Base-by-base conservation (phyloP, 768 basidiomycete species). In the Dioszegia crocea region DNA sequence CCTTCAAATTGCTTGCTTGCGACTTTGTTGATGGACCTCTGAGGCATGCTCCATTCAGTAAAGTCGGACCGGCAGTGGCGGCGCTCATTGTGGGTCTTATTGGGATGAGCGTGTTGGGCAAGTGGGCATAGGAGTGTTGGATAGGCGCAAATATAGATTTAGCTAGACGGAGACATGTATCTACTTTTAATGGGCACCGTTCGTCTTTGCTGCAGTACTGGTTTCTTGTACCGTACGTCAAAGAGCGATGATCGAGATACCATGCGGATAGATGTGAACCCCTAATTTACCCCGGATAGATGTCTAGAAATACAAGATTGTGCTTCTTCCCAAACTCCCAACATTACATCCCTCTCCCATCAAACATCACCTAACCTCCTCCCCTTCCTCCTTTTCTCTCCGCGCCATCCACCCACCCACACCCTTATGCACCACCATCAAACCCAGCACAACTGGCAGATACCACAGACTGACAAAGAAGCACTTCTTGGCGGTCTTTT, bases 401-500 rank as follows among this genome's bases (percentile, higher is more conserved):
- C 57, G 4, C 40, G 40, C 43, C 56, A 56, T 30, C 73, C 71
- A 77, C 12, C 63, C 64, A 2, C 58, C 66, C 17, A 67, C 88
- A 68, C 86, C 85, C 79, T 97, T 97, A 78, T 94, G 91, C 56
- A 88, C 80, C 89, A 99, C 91, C 88, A 93, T 91, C 65, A 98
- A 80, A 2, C 85, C 91, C 61, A 98, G 80, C 5, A 97, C 80
- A 5, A 88, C 86, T 0, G 94, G 94, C 40, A 98, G 75, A 78
- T 92, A 92, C 87, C 91, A 91, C 64, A 98, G 75, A 73, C 86
- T 86, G 56, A 87, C 83, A 64, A 87, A 86, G 69, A 89, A 98
- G 19, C 91, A 78, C 39, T 78, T 79, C 60, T 86, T 83, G 0
- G 96, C 94, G 62, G 86, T 65, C 21, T 59, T 57, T 38, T 76